Evolutionary conservation across 306 rosid genomes (phyloP), one percentile per base, ranked within the genome.

Genomic region (Trifolium subterraneum): DNA sequence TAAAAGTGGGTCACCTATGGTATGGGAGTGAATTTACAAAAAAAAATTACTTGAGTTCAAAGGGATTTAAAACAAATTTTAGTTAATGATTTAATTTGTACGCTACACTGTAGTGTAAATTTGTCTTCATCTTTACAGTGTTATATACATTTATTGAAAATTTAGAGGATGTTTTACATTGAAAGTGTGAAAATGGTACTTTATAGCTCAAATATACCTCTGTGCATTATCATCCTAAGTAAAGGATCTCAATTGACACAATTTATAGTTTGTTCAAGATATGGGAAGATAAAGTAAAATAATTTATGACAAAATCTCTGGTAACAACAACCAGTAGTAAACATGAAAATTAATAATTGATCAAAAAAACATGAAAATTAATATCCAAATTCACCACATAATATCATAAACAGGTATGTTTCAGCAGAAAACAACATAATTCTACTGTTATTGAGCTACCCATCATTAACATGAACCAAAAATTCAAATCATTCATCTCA

Each of bases 351-450:
- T 50, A 23, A 72, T 45, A 70, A 27, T 27, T 27, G 31, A 27
- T 27, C 31, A 27, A 27, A 27, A 27, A 8, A 73, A 31, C 41
- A 20, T 35, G 22, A 39, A 81, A 70, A 31, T 69, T 50, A 18
- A 72, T 45, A 70, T 82, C 73, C 65, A 61, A 73, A 71, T 50
- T 31, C 39, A 74, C 22, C 52, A 68, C 20, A 61, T 38, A 20
- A 69, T 52, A 27, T 47, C 67, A 36, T 61, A 31, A 61, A 66
- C 12, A 55, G 33, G 71, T 16, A 73, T 47, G 64, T 50, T 64
- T 77, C 81, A 38, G 66, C 83, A 63, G 67, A 78, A 77, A 68
- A 64, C 54, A 56, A 78, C 78, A 78, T 71, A 45, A 71, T 82
- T 86, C 48, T 36, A 64, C 52, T 13, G 64, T 79, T 74, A 42